Conservation (phyloP, 257 asterid genomes). For the Schizonepeta tenuifolia region DNA sequence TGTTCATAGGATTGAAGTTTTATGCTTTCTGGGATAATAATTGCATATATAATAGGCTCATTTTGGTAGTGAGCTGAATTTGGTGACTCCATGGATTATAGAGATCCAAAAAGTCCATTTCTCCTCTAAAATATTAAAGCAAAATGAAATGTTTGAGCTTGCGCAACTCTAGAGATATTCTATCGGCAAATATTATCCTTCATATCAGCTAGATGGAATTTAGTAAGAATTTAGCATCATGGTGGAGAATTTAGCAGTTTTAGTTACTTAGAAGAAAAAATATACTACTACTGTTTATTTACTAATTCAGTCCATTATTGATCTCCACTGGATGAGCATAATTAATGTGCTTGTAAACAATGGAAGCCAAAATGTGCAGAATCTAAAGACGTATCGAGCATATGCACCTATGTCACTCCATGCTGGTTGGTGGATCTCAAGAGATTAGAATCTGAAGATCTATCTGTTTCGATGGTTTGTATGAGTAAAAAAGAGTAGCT, state of each 20-base stretch:
- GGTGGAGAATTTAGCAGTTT: not conserved
- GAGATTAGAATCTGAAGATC: not conserved
- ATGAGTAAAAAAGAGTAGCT: not conserved
- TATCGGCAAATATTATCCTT: not conserved
- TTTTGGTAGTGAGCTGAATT: slow-evolving; percentile 18
- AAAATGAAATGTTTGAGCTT: not conserved
- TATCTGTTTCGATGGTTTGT: not conserved
- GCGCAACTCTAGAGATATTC: not conserved
- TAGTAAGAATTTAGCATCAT: slow-evolving; percentile 6
- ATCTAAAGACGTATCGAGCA: not conserved
- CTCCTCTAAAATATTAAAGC: not conserved
- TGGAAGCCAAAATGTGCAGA: slow-evolving; percentile 8
- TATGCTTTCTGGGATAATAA: not conserved
- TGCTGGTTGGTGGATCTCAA: not conserved
- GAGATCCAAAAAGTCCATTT: slow-evolving; percentile 14
- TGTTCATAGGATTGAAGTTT: slow-evolving; percentile 14
- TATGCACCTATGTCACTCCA: not conserved
- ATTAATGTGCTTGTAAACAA: not conserved
- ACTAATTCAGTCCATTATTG: not conserved
- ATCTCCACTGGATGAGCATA: not conserved
- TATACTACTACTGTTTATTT: too few relatives aligned
- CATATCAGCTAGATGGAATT: not conserved
- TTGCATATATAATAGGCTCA: not conserved
- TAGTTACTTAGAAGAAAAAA: not conserved
- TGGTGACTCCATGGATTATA: slow-evolving; percentile 1